Base-by-base conservation (phyloP, 495 filamentous ascomycete species). In the Ramalina intermedia region DNA sequence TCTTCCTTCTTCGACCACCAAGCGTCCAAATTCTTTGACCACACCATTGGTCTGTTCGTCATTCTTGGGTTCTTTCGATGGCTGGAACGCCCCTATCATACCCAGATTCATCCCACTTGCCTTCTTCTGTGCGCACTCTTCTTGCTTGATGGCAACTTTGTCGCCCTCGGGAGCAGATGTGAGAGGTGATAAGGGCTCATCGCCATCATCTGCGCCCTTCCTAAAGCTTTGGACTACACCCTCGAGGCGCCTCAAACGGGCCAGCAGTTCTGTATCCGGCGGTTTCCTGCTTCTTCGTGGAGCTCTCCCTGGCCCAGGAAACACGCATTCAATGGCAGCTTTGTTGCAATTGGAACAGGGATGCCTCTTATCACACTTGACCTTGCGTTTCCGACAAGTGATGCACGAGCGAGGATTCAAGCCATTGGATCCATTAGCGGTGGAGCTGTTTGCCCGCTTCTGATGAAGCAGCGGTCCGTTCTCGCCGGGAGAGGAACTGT, bases 271-370 rank as follows among this genome's bases (percentile, higher is more conserved):
- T 23, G 79, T 73, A 63, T 93, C 82, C 23, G 79, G 76, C 36
- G 78, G 76, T 50, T 69, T 80, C 65, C 42, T 72, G 69, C 55
- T 82, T 72, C 43, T 79, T 69, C 55, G 80, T 75, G 85, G 85
- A 12, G 88, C 87, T 46, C 88, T 71, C 14, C 85, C 86, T 0
- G 86, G 87, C 1, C 81, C 78, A 1, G 88, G 88, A 60, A 87
- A 94, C 24, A 88, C 66, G 63, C 88, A 95, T 59, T 87, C 79
- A 49, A 82, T 83, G 24, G 80, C 78, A 9, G 81, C 81, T 57
- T 80, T 81, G 43, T 74, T 72, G 63, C 88, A 95, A 58, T 95
- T 93, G 45, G 79, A 80, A 65, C 88, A 95, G 5, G 87, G 87
- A 57, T 72, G 67, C 39, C 76, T 69, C 63, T 94, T 94, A 68